Evolutionary conservation across 2,329 filamentous ascomycete species (phyloP), one percentile per base, ranked within the genome.

Genomic region (Neoscytalidium dimidiatum): DNA sequence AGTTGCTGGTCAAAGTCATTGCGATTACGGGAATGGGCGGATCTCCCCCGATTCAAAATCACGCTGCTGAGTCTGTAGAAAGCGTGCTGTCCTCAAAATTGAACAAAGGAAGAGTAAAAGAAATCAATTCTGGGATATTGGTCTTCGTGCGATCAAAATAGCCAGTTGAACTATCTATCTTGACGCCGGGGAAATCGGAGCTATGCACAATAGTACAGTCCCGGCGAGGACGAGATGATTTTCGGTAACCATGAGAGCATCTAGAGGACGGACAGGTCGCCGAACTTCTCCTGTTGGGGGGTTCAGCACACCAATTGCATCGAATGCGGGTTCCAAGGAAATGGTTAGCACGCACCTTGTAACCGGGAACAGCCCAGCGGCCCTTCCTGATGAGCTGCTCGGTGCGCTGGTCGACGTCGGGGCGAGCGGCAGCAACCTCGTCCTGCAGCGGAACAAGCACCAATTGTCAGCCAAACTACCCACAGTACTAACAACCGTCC

Each of bases 321-420:
- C 9, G 26, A n/a, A 60, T 17, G 19, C 26, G 8, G 17, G 9
- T 9, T n/a, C n/a, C n/a, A n/a, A n/a, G n/a, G n/a, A 21, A 17
- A 28, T 11, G 13, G 28, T 28, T 35, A 17, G 68, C 57, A 82
- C 90, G 74, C 84, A 94, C 94, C 92, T 97, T 97, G 91, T 99
- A 99, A 79, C 95, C 95, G 69, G 95, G 94, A 77, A 97, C 94
- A 84, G 90, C 88, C 95, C 95, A 99, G 88, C 93, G 92, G 81
- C 94, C 94, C 90, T 96, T 97, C 81, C 92, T 92, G 71, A 99
- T 94, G 79, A 99, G 88, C 84, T 95, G 89, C 75, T 89, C 84
- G 74, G 94, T 97, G 87, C 96, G 96, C 88, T 97, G 89, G 84
- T 98, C 94, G 81, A 99, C 97, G 72, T 96, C 94, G 74, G 95